Conservation (phyloP, 2,329 filamentous ascomycete species). For the Aspergillus niger region DNA sequence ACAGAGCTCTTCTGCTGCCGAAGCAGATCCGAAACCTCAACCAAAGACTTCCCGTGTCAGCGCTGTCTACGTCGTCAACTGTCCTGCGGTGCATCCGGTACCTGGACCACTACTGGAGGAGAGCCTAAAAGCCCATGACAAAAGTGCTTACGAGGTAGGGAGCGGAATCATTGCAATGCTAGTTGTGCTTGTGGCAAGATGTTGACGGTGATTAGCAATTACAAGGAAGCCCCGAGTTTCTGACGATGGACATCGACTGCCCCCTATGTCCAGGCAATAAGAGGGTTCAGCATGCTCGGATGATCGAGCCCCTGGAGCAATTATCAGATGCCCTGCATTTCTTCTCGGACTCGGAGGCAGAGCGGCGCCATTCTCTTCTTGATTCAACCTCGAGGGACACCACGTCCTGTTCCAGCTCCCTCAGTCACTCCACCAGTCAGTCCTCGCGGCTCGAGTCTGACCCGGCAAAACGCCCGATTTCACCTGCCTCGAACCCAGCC, state of each 20-base stretch:
- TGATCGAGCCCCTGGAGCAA: slow-evolving; percentile 37
- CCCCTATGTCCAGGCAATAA: slow-evolving; percentile 34
- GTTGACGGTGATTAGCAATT: slow-evolving; percentile 18
- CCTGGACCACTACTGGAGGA: slow-evolving; percentile 34
- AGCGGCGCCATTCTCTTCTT: slow-evolving; percentile 19
- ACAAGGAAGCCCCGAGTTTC: slow-evolving; percentile 20
- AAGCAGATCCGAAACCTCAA: slow-evolving; percentile 4
- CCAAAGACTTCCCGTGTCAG: slow-evolving; percentile 7
- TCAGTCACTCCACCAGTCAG: slow-evolving; percentile 26
- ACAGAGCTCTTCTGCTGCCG: slow-evolving; percentile 20
- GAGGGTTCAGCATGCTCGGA: slow-evolving; percentile 36
- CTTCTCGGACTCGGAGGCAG: slow-evolving; percentile 19
- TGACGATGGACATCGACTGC: slow-evolving; percentile 30
- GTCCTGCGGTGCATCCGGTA: slow-evolving; percentile 36
- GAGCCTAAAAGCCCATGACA: slow-evolving; percentile 33
- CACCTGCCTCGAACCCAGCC: slow-evolving; percentile 14
- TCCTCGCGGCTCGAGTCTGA: slow-evolving; percentile 25
- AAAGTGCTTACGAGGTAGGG: slow-evolving; percentile 34
- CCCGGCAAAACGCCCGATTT: slow-evolving; percentile 17
- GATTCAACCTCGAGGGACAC: slow-evolving; percentile 22
- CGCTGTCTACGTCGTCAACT: slow-evolving; percentile 37
- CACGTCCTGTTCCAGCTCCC: slow-evolving; percentile 25
- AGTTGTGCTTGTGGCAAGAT: background rate
- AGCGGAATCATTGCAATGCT: background rate
- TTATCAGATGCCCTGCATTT: slow-evolving; percentile 25